These are phyloP conservation scores for Ogataea dorogensis DNA, from an alignment of 805 yeast species.

Conservation along the genomic window DNA sequence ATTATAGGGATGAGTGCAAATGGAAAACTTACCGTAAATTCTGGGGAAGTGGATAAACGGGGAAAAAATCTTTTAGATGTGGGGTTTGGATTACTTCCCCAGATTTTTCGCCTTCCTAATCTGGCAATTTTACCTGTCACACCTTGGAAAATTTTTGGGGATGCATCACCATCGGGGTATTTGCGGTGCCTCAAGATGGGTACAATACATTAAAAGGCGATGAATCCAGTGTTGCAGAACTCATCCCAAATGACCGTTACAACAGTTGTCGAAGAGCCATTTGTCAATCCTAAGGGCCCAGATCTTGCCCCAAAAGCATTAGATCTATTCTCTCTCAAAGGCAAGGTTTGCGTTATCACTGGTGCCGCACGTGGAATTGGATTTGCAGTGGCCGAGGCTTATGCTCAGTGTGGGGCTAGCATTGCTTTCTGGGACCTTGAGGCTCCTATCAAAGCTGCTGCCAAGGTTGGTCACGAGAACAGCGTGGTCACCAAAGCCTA, in stretches of 20 bases:
- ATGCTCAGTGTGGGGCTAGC: conserved; percentile 43
- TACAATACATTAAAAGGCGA: too few species aligned
- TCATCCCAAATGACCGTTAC: conserved; percentile 1
- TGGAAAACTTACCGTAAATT: conserved; percentile 1
- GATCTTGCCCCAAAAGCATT: conserved; percentile 47
- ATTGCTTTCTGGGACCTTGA: conserved; percentile 43
- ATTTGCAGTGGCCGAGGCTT: conserved; percentile 40
- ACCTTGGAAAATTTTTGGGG: background rate
- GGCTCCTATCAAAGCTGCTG: conserved; percentile 35
- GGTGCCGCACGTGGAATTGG: conserved; percentile 44
- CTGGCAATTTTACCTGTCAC: background rate
- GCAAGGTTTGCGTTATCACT: conserved; percentile 43
- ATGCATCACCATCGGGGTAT: too few species aligned
- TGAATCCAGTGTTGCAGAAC: too few species aligned
- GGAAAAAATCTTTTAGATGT: background rate
- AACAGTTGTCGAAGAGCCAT: background rate
- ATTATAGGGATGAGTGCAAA: conserved; percentile 2
- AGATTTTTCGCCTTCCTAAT: conserved; percentile 1
- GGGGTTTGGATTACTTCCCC: conserved; percentile 23
- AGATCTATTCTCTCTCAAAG: conserved; percentile 41
- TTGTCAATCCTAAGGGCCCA: conserved; percentile 42
- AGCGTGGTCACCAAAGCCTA: conserved; percentile 23
- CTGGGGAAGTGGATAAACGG: conserved; percentile 1
- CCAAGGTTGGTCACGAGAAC: conserved; percentile 40
- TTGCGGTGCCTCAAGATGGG: too few species aligned